phyloP scores from a whole-genome alignment of 345 rosid genomes.

The Cardamine chenopodiifolia region DNA sequence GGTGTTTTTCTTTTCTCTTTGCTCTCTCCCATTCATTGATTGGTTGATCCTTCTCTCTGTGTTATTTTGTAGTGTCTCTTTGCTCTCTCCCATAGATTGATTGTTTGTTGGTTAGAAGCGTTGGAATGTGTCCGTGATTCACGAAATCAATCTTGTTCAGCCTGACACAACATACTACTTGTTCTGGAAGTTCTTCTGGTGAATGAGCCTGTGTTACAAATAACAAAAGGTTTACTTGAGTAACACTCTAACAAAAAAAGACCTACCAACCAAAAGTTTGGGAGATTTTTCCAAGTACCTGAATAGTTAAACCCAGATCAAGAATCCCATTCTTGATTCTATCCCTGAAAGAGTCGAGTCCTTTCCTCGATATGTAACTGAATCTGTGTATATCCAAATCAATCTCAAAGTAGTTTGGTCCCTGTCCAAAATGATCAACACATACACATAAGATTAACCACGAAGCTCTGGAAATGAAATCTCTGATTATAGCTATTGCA shows the following conservation, averaged over 20 bases:
- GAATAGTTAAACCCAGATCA: slow-evolving; percentile 78
- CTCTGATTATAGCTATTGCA: not conserved
- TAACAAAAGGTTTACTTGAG: slow-evolving; percentile 4
- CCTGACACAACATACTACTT: slow-evolving; percentile 70
- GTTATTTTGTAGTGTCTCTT: slow-evolving; percentile 20
- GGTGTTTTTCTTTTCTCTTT: slow-evolving; percentile 20
- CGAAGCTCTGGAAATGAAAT: not conserved
- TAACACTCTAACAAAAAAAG: not conserved
- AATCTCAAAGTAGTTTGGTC: slow-evolving; percentile 77
- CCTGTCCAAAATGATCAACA: slow-evolving; percentile 48
- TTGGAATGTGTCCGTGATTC: slow-evolving; percentile 75
- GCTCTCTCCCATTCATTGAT: slow-evolving; percentile 3
- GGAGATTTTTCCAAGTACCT: slow-evolving; percentile 51
- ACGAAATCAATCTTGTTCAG: slow-evolving; percentile 72
- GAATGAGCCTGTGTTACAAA: slow-evolving; percentile 64
- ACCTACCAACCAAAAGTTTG: not conserved
- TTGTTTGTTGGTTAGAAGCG: slow-evolving; percentile 48
- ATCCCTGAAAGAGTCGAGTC: slow-evolving; percentile 81
- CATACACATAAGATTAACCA: not conserved
- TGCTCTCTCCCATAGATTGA: slow-evolving; percentile 22
- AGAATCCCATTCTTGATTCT: slow-evolving; percentile 61
- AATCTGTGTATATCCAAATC: slow-evolving; percentile 84
- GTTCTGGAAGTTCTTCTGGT: slow-evolving; percentile 85
- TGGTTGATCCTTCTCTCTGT: not conserved
- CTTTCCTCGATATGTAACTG: slow-evolving; percentile 86